Conservation (phyloP, 176 grass and related monocot species). For the Oropetium thomaeum region DNA sequence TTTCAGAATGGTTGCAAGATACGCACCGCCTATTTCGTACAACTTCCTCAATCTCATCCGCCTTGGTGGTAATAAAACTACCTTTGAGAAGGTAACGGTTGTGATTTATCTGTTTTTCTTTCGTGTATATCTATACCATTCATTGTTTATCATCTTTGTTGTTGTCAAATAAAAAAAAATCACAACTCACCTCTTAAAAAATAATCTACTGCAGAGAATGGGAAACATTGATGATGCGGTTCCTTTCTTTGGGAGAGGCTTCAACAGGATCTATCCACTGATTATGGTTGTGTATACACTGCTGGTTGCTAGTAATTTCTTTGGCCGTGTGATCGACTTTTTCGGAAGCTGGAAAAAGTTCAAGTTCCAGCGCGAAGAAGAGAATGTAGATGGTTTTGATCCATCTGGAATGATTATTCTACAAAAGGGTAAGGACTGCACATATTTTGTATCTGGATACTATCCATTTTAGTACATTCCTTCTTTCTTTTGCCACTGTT, state of each 20-base stretch:
- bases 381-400: conserved; percentile 86
- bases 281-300: conserved; percentile 99
- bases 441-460: conserved; percentile 6
- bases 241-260: conserved; percentile 98
- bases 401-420: conserved; percentile 96
- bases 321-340: conserved; percentile 85
- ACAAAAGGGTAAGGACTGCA: conserved; percentile 70
- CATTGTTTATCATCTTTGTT: neutral
- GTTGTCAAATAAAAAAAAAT: conserved; percentile 12
- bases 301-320: conserved; percentile 95
- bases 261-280: conserved; percentile 98
- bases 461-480: neutral
- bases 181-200: conserved; percentile 21
- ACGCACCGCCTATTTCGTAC: conserved; percentile 98
- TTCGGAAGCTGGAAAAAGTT: conserved; percentile 97
- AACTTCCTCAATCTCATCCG: conserved; percentile 98
- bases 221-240: conserved; percentile 98
- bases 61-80: conserved; percentile 90
- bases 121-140: neutral
- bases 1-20: conserved; percentile 99
- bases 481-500: too few species aligned
- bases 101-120: conserved; percentile 21
- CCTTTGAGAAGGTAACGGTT: conserved; percentile 82
- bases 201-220: conserved; percentile 78
- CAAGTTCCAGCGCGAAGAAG: conserved; percentile 80